Evolutionary conservation across 2,329 filamentous ascomycete species (phyloP).

Genomic region (Diaporthe caulivora): DNA sequence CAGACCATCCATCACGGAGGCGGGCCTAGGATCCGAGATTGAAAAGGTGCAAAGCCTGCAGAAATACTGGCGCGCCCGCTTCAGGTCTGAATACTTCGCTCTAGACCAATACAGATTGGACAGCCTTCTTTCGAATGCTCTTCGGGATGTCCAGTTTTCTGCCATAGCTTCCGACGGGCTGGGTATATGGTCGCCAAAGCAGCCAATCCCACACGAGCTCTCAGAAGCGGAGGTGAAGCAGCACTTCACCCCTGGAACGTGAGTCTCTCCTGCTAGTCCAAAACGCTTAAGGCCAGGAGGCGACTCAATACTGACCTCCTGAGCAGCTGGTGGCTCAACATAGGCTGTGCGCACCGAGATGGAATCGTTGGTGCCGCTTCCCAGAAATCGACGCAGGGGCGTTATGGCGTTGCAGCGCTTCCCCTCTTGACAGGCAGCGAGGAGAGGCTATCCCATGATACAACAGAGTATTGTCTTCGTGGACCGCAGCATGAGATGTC

Average conservation of each 20-base stretch:
- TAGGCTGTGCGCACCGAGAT: conserved; percentile 67
- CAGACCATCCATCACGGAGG: background rate
- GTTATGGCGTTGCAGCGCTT: conserved; percentile 60
- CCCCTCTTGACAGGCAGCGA: conserved; percentile 66
- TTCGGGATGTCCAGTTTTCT: conserved; percentile 36
- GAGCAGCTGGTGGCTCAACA: conserved; percentile 70
- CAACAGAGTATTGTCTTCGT: conserved; percentile 59
- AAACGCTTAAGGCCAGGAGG: background rate
- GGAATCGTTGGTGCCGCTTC: conserved; percentile 61
- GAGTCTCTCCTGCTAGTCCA: background rate
- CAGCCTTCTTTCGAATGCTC: background rate
- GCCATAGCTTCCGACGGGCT: conserved; percentile 27
- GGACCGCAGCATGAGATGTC: conserved; percentile 60
- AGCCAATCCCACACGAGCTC: background rate
- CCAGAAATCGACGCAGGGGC: conserved; percentile 60
- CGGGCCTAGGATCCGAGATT: conserved; percentile 15
- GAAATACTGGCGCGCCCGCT: conserved; percentile 34
- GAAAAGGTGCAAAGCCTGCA: conserved; percentile 27
- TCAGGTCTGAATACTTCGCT: conserved; percentile 33
- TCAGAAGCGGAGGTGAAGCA: conserved; percentile 35
- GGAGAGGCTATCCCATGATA: conserved; percentile 51
- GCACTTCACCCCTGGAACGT: conserved; percentile 32
- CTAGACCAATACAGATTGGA: conserved; percentile 32
- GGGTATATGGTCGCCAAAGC: conserved; percentile 28
- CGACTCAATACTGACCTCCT: background rate